phyloP scores from a whole-genome alignment of 2,329 filamentous ascomycete genomes.

The Fusarium newnesense region DNA sequence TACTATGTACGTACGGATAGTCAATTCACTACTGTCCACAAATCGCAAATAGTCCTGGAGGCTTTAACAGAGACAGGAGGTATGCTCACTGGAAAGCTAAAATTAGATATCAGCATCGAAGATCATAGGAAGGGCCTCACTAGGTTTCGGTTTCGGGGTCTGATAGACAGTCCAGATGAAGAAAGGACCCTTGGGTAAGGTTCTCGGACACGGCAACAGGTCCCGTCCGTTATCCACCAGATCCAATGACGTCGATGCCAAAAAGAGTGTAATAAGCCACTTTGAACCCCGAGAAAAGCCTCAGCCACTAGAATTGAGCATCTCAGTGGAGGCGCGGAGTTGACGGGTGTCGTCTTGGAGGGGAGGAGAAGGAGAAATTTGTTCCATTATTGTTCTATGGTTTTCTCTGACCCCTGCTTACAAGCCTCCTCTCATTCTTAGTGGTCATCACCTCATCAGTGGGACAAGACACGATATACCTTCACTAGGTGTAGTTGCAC shows the following conservation, averaged over 20 bases:
- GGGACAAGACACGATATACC: slow-evolving; percentile 5
- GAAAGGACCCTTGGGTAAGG: slow-evolving; percentile 9
- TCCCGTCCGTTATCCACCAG: not conserved
- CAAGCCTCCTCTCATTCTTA: slow-evolving; percentile 3
- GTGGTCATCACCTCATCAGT: slow-evolving; percentile 20
- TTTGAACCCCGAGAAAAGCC: slow-evolving; percentile 3
- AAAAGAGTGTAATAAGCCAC: slow-evolving; percentile 22
- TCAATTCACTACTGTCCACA: not conserved
- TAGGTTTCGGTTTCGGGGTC: not conserved
- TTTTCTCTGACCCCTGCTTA: slow-evolving; percentile 25
- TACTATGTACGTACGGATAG: not conserved
- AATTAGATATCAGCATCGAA: slow-evolving; percentile 5
- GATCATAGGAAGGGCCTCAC: not conserved
- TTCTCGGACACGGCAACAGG: not conserved
- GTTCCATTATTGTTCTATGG: slow-evolving; percentile 33
- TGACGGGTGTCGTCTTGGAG: not conserved
- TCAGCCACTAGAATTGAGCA: slow-evolving; percentile 26
- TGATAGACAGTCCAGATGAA: not conserved
- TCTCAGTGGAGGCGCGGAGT: slow-evolving; percentile 23
- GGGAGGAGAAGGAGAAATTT: slow-evolving; percentile 2
- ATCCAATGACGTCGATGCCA: slow-evolving; percentile 22
- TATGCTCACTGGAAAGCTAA: not conserved
- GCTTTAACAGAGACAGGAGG: not conserved
- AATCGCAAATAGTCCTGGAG: not conserved
- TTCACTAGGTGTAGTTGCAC: slow-evolving; percentile 9